A percentile compares a stretch with the other conserved stretches of the same genome.
phyloP scores from a whole-genome alignment of 2,329 filamentous ascomycete genomes.

The Scedosporium boydii region DNA sequence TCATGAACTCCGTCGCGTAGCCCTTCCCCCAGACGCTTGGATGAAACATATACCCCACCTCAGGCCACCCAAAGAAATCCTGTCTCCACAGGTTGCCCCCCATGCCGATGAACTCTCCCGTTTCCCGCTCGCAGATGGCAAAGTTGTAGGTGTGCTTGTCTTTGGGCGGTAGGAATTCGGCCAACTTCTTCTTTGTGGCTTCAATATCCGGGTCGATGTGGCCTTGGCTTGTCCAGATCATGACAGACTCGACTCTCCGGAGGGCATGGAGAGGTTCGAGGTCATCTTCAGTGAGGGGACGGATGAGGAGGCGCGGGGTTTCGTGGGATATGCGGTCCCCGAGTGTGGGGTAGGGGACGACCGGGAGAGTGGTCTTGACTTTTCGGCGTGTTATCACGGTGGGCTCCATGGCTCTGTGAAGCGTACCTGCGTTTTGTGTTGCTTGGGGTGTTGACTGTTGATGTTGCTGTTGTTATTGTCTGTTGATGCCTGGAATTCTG shows the following conservation, averaged over 20 bases:
- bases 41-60: conserved; percentile 48
- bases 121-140: conserved; percentile 36
- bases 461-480: background rate
- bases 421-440: background rate
- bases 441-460: background rate
- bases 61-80: conserved; percentile 41
- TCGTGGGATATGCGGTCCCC: conserved; percentile 26
- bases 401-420: conserved; percentile 2
- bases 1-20: conserved; percentile 46
- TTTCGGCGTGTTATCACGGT: conserved; percentile 17
- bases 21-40: conserved; percentile 45
- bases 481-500: background rate
- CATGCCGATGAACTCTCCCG: conserved; percentile 41
- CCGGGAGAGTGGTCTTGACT: conserved; percentile 39
- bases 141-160: conserved; percentile 47
- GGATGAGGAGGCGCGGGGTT: conserved; percentile 46
- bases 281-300: conserved; percentile 40
- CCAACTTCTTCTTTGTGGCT: conserved; percentile 31
- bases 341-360: conserved; percentile 29
- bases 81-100: conserved; percentile 30
- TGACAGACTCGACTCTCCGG: conserved; percentile 49
- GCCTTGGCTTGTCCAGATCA: conserved; percentile 44
- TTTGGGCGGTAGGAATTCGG: conserved; percentile 33
- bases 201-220: conserved; percentile 31
- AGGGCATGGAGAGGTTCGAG: conserved; percentile 39